Conservation (phyloP, 768 basidiomycete species). For the Lactifluus piperatus region DNA sequence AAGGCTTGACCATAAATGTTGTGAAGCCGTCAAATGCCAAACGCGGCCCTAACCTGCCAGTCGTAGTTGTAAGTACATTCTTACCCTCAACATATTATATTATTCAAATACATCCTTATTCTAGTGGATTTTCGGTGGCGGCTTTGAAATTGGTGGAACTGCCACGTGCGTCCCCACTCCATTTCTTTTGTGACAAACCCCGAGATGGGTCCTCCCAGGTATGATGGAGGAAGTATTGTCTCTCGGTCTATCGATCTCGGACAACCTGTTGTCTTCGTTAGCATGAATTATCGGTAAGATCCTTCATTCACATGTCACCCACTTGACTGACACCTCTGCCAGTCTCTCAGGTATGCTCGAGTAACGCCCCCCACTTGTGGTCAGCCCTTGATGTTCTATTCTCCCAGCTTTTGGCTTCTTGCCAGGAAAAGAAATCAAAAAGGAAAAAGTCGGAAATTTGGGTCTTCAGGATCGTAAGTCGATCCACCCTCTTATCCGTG, state of each 20-base stretch:
- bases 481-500: background rate
- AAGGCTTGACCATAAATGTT: slow-evolving; percentile 24
- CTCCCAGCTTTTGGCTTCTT: slow-evolving; percentile 41
- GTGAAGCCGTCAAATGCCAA: slow-evolving; percentile 16
- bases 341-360: slow-evolving; percentile 15
- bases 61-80: slow-evolving; percentile 21
- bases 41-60: slow-evolving; percentile 18
- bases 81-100: too few relatives aligned
- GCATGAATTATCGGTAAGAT: slow-evolving; percentile 24
- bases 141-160: slow-evolving; percentile 10
- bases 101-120: background rate
- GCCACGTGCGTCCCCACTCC: slow-evolving; percentile 2
- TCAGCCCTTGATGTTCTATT: background rate
- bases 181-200: background rate
- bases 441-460: slow-evolving; percentile 47
- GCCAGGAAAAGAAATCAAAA: slow-evolving; percentile 41
- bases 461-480: slow-evolving; percentile 56
- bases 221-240: slow-evolving; percentile 22
- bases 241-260: slow-evolving; percentile 22
- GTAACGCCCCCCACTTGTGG: background rate
- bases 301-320: background rate
- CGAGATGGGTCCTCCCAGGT: slow-evolving; percentile 2
- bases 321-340: background rate
- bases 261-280: slow-evolving; percentile 23
- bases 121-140: slow-evolving; percentile 25